Conservation (phyloP, 257 asterid genomes). For the Nicotiana otophora region DNA sequence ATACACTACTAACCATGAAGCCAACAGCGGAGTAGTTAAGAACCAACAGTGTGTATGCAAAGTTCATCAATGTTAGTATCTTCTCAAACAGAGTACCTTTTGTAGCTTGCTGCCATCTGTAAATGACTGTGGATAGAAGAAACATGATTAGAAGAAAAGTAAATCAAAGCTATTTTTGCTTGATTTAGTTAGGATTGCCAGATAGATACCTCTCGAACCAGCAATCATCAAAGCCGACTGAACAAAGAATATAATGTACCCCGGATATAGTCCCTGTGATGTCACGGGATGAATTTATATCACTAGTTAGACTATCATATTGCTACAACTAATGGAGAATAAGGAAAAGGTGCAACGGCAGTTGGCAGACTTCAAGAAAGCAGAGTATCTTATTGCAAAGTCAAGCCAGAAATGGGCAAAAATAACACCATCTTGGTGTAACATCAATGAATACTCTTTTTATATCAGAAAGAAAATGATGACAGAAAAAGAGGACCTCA, state of each 20-base stretch:
- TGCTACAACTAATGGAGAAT: not conserved
- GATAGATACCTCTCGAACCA: slow-evolving; percentile 74
- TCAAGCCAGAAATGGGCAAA: not conserved
- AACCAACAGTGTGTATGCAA: slow-evolving; percentile 60
- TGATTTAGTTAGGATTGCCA: not conserved
- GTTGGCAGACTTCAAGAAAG: not conserved
- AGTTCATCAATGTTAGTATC: slow-evolving; percentile 45
- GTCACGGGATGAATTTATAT: not conserved
- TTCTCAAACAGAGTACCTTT: slow-evolving; percentile 32
- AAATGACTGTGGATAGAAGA: slow-evolving; percentile 47
- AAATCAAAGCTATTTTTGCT: not conserved
- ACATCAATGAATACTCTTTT: no score
- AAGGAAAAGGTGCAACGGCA: no score
- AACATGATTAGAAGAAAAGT: slow-evolving; percentile 15
- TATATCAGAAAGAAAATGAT: no score
- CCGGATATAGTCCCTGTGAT: slow-evolving; percentile 82
- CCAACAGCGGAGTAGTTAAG: slow-evolving; percentile 85
- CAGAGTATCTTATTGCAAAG: not conserved
- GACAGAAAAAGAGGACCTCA: no score
- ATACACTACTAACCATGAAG: slow-evolving; percentile 57
- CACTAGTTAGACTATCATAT: not conserved
- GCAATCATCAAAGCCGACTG: slow-evolving; percentile 83
- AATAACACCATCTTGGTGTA: no score
- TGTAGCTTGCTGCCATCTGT: slow-evolving; percentile 73
- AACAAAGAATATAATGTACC: slow-evolving; percentile 81